phyloP scores from a whole-genome alignment of 805 yeast genomes.

The Hanseniaspora osmophila region DNA sequence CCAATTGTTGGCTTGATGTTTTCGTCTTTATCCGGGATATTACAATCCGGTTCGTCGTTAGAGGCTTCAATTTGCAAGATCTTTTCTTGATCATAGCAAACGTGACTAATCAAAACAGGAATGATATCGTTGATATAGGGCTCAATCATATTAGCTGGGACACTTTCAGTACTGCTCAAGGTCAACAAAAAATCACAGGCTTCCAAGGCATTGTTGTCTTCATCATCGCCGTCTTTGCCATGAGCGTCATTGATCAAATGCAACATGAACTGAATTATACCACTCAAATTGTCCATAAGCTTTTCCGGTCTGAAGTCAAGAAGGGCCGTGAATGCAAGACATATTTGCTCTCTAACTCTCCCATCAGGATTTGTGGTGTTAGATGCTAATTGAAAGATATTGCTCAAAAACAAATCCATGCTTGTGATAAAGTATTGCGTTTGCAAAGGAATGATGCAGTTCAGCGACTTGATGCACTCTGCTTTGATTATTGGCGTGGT shows the following conservation, averaged over 20 bases:
- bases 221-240: slow-evolving; percentile 16
- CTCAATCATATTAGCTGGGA: slow-evolving; percentile 38
- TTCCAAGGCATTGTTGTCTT: slow-evolving; percentile 71
- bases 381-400: slow-evolving; percentile 56
- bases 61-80: slow-evolving; percentile 44
- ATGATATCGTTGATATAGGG: slow-evolving; percentile 49
- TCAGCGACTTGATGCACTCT: slow-evolving; percentile 55
- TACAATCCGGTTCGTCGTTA: slow-evolving; percentile 52
- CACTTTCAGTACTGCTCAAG: slow-evolving; percentile 45
- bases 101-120: slow-evolving; percentile 65
- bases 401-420: slow-evolving; percentile 50
- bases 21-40: slow-evolving; percentile 68
- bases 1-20: slow-evolving; percentile 68
- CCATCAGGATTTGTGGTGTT: slow-evolving; percentile 30
- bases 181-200: slow-evolving; percentile 85
- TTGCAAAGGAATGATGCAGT: slow-evolving; percentile 57
- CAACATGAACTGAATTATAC: slow-evolving; percentile 72
- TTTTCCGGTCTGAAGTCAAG: slow-evolving; percentile 72
- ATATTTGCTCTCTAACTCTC: slow-evolving; percentile 56
- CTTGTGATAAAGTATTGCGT: slow-evolving; percentile 50
- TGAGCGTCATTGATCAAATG: slow-evolving; percentile 47
- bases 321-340: slow-evolving; percentile 58
- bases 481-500: slow-evolving; percentile 37
- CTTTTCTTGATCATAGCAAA: slow-evolving; percentile 83
- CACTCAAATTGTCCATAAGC: slow-evolving; percentile 63